Conservation (phyloP, 169 alveolate genomes). For the Eimeria zaria region DNA sequence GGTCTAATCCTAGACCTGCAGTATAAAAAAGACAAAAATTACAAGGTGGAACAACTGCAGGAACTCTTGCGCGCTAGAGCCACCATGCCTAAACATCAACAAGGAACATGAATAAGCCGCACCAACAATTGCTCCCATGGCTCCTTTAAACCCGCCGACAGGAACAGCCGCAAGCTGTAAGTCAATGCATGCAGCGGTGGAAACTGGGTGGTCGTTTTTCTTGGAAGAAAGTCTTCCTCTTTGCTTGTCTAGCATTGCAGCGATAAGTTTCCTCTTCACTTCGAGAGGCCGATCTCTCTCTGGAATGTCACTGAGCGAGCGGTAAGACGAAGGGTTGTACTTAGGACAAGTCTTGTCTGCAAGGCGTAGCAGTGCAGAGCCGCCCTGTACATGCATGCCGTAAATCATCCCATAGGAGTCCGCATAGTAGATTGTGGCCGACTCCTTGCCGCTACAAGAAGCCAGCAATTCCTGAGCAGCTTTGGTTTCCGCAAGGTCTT, state of each 20-base stretch:
- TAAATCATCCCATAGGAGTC: conserved; percentile 76
- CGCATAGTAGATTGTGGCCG: conserved; percentile 63
- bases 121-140: conserved; percentile 82
- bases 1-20: conserved; percentile 61
- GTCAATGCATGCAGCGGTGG: conserved; percentile 44
- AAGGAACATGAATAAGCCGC: background rate
- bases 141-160: conserved; percentile 78
- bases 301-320: background rate
- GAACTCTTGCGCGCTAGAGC: background rate
- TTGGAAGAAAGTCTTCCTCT: conserved; percentile 44
- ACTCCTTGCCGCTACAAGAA: conserved; percentile 50
- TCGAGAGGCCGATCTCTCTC: conserved; percentile 6
- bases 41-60: background rate
- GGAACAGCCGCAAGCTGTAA: conserved; percentile 68
- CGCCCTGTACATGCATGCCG: conserved; percentile 68
- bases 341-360: conserved; percentile 42
- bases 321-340: conserved; percentile 63
- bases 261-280: conserved; percentile 52
- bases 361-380: conserved; percentile 61
- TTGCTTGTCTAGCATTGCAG: conserved; percentile 41
- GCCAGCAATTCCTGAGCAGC: conserved; percentile 34
- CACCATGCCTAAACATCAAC: background rate
- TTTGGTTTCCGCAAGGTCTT: background rate
- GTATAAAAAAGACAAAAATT: background rate
- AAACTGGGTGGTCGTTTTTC: conserved; percentile 57